These are phyloP conservation scores for Rhizopogon roseolus DNA, from an alignment of 768 basidiomycete genomes.

Conservation along the genomic window DNA sequence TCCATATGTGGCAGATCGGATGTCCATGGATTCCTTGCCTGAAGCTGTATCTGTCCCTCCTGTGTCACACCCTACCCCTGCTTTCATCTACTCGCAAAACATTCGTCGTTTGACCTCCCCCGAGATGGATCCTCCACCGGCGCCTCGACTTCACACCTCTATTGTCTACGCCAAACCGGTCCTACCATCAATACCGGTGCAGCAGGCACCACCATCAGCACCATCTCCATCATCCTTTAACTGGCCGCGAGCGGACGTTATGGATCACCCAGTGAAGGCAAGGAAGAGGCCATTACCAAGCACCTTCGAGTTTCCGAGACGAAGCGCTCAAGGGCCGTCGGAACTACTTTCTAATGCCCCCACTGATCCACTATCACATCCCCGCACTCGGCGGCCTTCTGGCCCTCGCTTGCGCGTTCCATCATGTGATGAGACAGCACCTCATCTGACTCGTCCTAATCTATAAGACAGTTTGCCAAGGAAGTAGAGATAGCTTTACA, in stretches of 20 bases:
- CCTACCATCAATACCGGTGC: constrained; percentile 13
- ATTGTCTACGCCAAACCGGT: constrained; percentile 29
- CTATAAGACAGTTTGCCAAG: not conserved
- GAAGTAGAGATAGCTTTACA: not conserved
- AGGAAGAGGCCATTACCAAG: constrained; percentile 11
- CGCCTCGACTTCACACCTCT: constrained; percentile 15
- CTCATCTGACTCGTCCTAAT: not conserved
- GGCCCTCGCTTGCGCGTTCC: constrained; percentile 22
- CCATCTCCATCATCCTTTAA: constrained; percentile 43
- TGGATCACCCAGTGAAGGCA: constrained; percentile 19
- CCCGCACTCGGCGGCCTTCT: constrained; percentile 27
- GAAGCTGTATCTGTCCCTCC: constrained; percentile 21
- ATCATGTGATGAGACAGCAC: constrained; percentile 12
- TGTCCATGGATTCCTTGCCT: constrained; percentile 13
- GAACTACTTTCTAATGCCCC: constrained; percentile 1
- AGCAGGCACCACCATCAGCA: constrained; percentile 7
- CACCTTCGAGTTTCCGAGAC: constrained; percentile 19
- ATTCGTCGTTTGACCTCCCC: constrained; percentile 9
- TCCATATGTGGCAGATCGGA: constrained; percentile 21
- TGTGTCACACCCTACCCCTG: constrained; percentile 13
- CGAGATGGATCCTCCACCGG: constrained; percentile 6
- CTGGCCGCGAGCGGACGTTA: constrained; percentile 47
- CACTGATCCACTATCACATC: constrained; percentile 8
- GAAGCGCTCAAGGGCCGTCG: not conserved
- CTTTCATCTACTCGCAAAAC: constrained; percentile 4